Evolutionary conservation across 805 yeast genomes (phyloP), one percentile per base, ranked within the genome.

Genomic region (Yarrowia divulgata): DNA sequence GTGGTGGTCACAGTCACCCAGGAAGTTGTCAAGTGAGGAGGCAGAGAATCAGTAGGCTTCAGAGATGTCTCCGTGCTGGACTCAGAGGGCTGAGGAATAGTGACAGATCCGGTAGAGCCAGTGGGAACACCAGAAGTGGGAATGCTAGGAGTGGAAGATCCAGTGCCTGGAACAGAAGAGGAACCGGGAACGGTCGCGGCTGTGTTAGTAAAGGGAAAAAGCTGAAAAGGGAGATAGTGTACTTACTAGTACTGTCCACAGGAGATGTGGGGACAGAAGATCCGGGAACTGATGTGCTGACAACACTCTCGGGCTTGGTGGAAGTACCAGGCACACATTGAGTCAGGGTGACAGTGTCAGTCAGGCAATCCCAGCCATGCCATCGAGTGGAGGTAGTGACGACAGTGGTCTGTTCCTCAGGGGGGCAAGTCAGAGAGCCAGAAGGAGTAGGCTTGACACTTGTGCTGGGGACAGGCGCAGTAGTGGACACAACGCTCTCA

Each of bases 391-490:
- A 50, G 18, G 57, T 50, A 9, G 57, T 34, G 10, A 34, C 29
- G 13, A 34, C 34, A 1, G 57, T 50, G 29, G 57, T 50, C 40
- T 50, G 57, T 42, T 50, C 19, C 57, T 50, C 57, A 18, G 57
- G 57, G 35, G 57, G 57, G 5, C 57, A 50, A 37, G 60, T 35
- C 43, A 54, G 43, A 13, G 60, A 54, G 2, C 45, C 60, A 37
- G 43, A 29, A 7, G 60, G 60, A 37, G 42, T 35, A 18, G 57
- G 23, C 42, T 35, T 35, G 16, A 18, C 29, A 19, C 12, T 35
- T 3, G 57, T 50, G 18, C 40, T 50, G 13, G 57, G 39, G 6
- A 19, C 57, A 12, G 57, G 23, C 4, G 37, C 10, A 9, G 37
- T 34, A 9, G 37, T 34, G 10, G 52, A n/a, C 18, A 42, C 10